Conservation (phyloP, 306 rosid genomes). For the Cucurbita ficifolia region DNA sequence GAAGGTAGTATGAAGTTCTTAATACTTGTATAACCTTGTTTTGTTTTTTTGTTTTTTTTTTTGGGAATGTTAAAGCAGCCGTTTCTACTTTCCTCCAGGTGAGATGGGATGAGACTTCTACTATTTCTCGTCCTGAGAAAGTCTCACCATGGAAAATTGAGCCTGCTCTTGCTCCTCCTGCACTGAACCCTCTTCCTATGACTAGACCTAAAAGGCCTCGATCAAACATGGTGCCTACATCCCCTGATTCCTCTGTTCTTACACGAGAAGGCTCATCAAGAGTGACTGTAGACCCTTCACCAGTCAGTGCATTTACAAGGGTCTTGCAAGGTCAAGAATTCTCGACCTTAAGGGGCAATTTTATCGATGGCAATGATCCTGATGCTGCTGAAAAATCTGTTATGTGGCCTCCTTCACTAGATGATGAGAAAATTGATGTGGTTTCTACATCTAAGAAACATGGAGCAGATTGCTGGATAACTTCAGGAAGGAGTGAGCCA, state of each 20-base stretch:
- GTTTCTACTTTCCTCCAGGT: conserved; percentile 37
- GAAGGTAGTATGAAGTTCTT: conserved; percentile 40
- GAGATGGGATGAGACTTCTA: conserved; percentile 94
- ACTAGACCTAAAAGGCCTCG: conserved; percentile 79
- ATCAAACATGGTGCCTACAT: conserved; percentile 46
- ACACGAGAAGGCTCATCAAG: conserved; percentile 68
- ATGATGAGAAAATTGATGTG: conserved; percentile 47
- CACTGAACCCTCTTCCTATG: conserved; percentile 60
- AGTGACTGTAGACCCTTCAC: conserved; percentile 47
- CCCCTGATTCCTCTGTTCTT: conserved; percentile 75
- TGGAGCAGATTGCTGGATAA: conserved; percentile 48
- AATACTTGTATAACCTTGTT: not conserved
- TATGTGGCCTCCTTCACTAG: conserved; percentile 40
- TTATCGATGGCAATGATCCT: conserved; percentile 38
- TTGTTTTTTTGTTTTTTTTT: not conserved
- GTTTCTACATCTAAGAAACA: conserved; percentile 53
- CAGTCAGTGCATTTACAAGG: conserved; percentile 53
- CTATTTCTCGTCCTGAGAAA: conserved; percentile 83
- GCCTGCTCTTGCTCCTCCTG: conserved; percentile 85
- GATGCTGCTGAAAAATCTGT: conserved; percentile 52
- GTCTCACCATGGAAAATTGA: conserved; percentile 96
- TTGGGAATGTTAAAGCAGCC: not conserved
- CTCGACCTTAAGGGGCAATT: conserved; percentile 60
- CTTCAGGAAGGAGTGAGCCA: conserved; percentile 55
- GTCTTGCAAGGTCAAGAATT: conserved; percentile 99